Evolutionary conservation across 768 basidiomycete genomes (phyloP), one percentile per base, ranked within the genome.

Genomic region (Candolleomyces efflorescens): DNA sequence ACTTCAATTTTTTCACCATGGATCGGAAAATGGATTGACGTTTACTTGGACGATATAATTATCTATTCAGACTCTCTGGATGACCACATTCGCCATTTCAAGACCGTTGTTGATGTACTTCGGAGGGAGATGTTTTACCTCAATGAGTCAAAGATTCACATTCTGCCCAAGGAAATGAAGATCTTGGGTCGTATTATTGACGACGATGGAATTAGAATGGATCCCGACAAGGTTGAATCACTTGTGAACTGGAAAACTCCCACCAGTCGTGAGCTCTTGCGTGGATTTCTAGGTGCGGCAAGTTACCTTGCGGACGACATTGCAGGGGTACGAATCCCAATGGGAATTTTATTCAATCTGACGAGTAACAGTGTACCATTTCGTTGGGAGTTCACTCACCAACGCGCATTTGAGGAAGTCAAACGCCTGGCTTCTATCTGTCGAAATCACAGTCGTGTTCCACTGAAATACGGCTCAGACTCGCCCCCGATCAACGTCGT

Each of bases 151-250:
- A 60, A 68, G 17, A 9, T 61, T 12, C 24, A 59, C 11, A 36
- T 60, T 10, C 46, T 63, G 9, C n/a, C 20, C 13, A 66, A 53
- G 0, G 62, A 69, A 39, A n/a, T 75, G 26, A 69, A 71, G 27
- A 45, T 75, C 1, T 59, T 79, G 0, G 75, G 77, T 0, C 63
- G 68, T 0, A 54, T 78, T 0, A 55, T 79, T 4, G 67, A 72
- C 18, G 61, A 70, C 3, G 10, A 67, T 0, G 73, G 76, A 0
- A 75, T 78, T 9, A 46, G 32, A 0, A 77, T 78, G 73, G 74
- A 78, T 37, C 75, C 73, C 0, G 53, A 71, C 26, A 79, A 78
- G 67, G 59, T 62, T 3, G 56, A 78, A 27, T 23, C 57, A 0
- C 63, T 76, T 0, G 1, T 61, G 1, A 68, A 66, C 62, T 41